Conservation (phyloP, 1,139 yeast genomes). For the Pichia sp. region DNA sequence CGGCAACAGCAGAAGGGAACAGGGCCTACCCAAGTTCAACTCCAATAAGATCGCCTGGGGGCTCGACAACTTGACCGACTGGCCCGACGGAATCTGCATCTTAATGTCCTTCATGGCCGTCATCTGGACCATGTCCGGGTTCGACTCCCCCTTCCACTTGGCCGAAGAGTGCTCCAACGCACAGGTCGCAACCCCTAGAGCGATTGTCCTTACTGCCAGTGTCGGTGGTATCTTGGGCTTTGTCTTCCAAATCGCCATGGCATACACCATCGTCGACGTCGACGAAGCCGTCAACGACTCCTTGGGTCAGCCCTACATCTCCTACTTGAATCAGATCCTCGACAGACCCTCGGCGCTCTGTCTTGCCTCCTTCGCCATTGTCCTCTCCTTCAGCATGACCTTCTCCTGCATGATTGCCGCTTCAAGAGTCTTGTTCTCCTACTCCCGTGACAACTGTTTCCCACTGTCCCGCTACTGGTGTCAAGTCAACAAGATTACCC, state of each 20-base stretch:
- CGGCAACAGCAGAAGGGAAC: constrained; percentile 43
- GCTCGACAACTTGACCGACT: constrained; percentile 58
- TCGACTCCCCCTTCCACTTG: constrained; percentile 70
- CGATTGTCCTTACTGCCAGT: constrained; percentile 60
- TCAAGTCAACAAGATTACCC: constrained; percentile 48
- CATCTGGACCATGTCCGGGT: constrained; percentile 76
- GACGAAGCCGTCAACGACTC: constrained; percentile 48
- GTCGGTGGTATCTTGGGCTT: constrained; percentile 62
- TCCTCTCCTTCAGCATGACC: constrained; percentile 64
- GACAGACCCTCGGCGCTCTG: constrained; percentile 44
- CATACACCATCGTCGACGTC: constrained; percentile 58
- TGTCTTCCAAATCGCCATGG: constrained; percentile 59
- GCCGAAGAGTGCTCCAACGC: constrained; percentile 72
- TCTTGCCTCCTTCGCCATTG: constrained; percentile 55
- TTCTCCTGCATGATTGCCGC: constrained; percentile 66
- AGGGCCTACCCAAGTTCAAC: constrained; percentile 47
- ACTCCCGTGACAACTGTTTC: constrained; percentile 66
- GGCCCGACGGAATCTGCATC: constrained; percentile 61
- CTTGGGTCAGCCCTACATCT: constrained; percentile 64
- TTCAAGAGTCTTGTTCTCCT: constrained; percentile 64
- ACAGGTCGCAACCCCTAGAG: constrained; percentile 52
- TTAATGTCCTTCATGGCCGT: constrained; percentile 60
- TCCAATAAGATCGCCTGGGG: constrained; percentile 51
- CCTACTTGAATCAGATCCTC: constrained; percentile 52
- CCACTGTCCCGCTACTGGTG: constrained; percentile 56